Evolutionary conservation across 192 early-diverging fungal species (phyloP).

Genomic region (Linderina pennispora): DNA sequence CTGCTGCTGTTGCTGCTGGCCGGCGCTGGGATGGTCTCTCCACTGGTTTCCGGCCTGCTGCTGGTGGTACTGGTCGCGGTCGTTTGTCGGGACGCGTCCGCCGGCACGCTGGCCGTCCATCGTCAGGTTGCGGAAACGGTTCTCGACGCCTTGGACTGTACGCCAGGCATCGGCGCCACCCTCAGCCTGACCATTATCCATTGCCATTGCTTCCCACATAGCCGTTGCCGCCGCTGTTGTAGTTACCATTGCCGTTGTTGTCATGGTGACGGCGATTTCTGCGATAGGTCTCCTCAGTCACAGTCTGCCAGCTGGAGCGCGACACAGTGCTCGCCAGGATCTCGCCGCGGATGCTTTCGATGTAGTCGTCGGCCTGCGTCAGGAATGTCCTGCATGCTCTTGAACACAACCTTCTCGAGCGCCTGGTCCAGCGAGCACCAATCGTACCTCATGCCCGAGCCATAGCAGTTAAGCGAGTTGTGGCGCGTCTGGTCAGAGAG

Average conservation of each 20-base stretch:
- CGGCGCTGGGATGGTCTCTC: background rate
- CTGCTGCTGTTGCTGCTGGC: constrained; percentile 9
- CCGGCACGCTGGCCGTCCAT: constrained; percentile 11
- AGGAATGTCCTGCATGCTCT: constrained; percentile 83
- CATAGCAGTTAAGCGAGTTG: constrained; percentile 44
- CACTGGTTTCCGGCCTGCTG: constrained; percentile 3
- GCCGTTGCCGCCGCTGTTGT: constrained; percentile 7
- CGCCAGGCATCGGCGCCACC: constrained; percentile 15
- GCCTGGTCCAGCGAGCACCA: constrained; percentile 68
- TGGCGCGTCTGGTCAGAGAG: constrained; percentile 53
- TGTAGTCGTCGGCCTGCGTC: constrained; percentile 57
- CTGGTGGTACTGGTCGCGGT: constrained; percentile 17
- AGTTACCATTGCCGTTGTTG: constrained; percentile 3
- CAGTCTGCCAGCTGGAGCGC: constrained; percentile 33
- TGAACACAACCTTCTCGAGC: constrained; percentile 60
- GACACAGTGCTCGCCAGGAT: constrained; percentile 16
- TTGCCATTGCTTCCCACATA: too few species aligned
- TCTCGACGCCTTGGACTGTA: constrained; percentile 16
- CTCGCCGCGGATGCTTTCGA: constrained; percentile 50
- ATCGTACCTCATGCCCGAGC: constrained; percentile 62
- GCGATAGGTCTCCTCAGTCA: constrained; percentile 33
- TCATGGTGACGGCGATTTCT: constrained; percentile 10
- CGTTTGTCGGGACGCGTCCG: constrained; percentile 7
- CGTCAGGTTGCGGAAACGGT: constrained; percentile 15
- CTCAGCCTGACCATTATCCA: constrained; percentile 1